Percentiles rank a stretch among this genome's conserved stretches.
These are phyloP conservation scores for Alliaria petiolata DNA, from an alignment of 345 rosid genomes.

Conservation along the genomic window DNA sequence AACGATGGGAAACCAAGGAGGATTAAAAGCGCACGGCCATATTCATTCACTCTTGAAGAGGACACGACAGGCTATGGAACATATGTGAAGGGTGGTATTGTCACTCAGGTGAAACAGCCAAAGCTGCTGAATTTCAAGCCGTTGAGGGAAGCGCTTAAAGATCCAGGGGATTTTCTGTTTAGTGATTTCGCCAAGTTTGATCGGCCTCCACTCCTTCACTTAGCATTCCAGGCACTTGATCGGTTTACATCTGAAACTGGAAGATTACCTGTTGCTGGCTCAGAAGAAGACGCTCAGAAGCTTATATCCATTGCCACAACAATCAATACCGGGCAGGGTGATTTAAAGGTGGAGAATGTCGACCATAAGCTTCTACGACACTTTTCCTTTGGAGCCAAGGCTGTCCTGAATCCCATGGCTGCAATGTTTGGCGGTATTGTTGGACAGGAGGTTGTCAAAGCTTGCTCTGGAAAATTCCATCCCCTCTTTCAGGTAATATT, in stretches of 20 bases:
- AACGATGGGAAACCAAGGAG: constrained; percentile 98
- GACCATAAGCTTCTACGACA: constrained; percentile 71
- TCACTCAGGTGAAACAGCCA: constrained; percentile 89
- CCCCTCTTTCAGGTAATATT: constrained; percentile 87
- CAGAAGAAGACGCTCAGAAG: constrained; percentile 85
- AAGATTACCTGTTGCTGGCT: constrained; percentile 81
- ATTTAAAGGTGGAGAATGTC: constrained; percentile 66
- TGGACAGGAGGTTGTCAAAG: constrained; percentile 98
- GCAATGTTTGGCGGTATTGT: constrained; percentile 99
- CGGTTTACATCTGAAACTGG: constrained; percentile 61
- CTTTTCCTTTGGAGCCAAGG: constrained; percentile 95
- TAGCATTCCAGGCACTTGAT: constrained; percentile 96
- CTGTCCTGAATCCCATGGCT: constrained; percentile 98
- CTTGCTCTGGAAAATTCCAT: constrained; percentile 98
- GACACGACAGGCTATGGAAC: constrained; percentile 64
- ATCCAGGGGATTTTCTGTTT: constrained; percentile 95
- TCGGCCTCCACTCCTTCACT: constrained; percentile 82
- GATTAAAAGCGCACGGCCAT: constrained; percentile 77
- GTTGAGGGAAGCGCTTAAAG: constrained; percentile 78
- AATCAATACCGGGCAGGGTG: constrained; percentile 71
- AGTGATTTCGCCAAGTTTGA: constrained; percentile 95
- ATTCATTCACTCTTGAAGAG: constrained; percentile 86
- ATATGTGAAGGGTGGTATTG: constrained; percentile 92
- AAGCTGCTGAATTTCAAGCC: constrained; percentile 82
- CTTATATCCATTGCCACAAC: constrained; percentile 56